Conservation (phyloP, 2,329 filamentous ascomycete genomes). For the Diaporthe amygdali region DNA sequence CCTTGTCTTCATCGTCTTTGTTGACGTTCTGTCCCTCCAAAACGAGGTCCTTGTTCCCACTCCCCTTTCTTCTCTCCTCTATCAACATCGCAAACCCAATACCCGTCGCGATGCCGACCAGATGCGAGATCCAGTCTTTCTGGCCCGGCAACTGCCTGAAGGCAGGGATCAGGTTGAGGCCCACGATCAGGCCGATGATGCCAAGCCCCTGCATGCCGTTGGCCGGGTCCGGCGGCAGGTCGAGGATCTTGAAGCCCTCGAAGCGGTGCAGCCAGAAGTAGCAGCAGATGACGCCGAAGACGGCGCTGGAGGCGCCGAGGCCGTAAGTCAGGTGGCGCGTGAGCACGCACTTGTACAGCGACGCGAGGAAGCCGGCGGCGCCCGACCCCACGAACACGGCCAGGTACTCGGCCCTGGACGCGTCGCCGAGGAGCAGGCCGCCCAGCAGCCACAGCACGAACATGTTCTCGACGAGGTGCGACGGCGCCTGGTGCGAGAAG, state of each 20-base stretch:
- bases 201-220: conserved; percentile 59
- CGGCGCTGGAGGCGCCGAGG: conserved; percentile 70
- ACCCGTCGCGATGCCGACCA: conserved; percentile 57
- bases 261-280: conserved; percentile 65
- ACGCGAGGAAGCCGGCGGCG: conserved; percentile 62
- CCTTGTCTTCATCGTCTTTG: neutral
- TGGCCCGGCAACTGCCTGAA: conserved; percentile 46
- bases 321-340: conserved; percentile 51
- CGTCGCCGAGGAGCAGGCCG: conserved; percentile 69
- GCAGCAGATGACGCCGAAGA: conserved; percentile 65
- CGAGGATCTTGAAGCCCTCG: conserved; percentile 63
- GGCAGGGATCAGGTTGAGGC: conserved; percentile 54
- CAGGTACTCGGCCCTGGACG: conserved; percentile 72
- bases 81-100: conserved; percentile 45
- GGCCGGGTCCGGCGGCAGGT: conserved; percentile 58
- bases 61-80: conserved; percentile 35
- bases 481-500: conserved; percentile 70
- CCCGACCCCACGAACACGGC: conserved; percentile 69
- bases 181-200: conserved; percentile 56
- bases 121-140: conserved; percentile 58
- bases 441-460: conserved; percentile 70
- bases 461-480: conserved; percentile 71
- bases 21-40: neutral
- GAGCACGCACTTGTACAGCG: conserved; percentile 56
- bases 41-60: neutral